Evolutionary conservation across 2,329 filamentous ascomycete species (phyloP).

Genomic region (Lomentospora prolificans): DNA sequence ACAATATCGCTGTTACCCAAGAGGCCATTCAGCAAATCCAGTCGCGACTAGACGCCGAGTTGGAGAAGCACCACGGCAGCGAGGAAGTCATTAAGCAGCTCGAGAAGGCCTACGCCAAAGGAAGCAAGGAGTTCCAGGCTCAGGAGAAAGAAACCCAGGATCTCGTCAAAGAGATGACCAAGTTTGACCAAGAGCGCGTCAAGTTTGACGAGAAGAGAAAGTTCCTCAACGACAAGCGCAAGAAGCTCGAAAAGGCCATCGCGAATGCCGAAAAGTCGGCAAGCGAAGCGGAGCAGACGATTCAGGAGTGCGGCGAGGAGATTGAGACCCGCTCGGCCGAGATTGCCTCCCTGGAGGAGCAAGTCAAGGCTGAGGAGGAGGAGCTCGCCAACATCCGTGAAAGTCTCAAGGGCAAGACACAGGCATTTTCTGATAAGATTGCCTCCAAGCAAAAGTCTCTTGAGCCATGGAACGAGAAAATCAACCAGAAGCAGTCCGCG

Average conservation of each 20-base stretch:
- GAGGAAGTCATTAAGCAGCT: conserved; percentile 85
- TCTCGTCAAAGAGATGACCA: conserved; percentile 76
- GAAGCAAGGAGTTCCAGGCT: conserved; percentile 71
- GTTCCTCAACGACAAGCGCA: conserved; percentile 80
- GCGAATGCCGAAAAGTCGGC: conserved; percentile 64
- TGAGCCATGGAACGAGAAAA: conserved; percentile 94
- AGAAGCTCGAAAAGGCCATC: conserved; percentile 87
- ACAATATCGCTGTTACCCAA: conserved; percentile 80
- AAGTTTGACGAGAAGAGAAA: conserved; percentile 98
- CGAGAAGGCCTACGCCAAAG: conserved; percentile 72
- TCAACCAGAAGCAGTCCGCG: conserved; percentile 89
- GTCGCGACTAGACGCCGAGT: conserved; percentile 71
- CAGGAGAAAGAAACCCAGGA: conserved; percentile 74
- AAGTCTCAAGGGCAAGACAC: conserved; percentile 86
- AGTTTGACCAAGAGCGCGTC: conserved; percentile 91
- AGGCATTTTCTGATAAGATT: conserved; percentile 88
- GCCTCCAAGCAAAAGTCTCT: conserved; percentile 84
- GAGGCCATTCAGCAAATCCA: conserved; percentile 91
- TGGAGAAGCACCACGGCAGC: conserved; percentile 84
- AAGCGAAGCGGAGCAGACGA: conserved; percentile 65
- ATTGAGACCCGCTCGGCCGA: conserved; percentile 69
- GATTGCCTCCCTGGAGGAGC: conserved; percentile 64
- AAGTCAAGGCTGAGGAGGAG: conserved; percentile 68
- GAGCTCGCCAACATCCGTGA: conserved; percentile 79
- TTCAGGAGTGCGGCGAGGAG: conserved; percentile 68